Evolutionary conservation across 2,329 filamentous ascomycete species (phyloP), one percentile per base, ranked within the genome.

Genomic region (Phialemoniopsis sp.): DNA sequence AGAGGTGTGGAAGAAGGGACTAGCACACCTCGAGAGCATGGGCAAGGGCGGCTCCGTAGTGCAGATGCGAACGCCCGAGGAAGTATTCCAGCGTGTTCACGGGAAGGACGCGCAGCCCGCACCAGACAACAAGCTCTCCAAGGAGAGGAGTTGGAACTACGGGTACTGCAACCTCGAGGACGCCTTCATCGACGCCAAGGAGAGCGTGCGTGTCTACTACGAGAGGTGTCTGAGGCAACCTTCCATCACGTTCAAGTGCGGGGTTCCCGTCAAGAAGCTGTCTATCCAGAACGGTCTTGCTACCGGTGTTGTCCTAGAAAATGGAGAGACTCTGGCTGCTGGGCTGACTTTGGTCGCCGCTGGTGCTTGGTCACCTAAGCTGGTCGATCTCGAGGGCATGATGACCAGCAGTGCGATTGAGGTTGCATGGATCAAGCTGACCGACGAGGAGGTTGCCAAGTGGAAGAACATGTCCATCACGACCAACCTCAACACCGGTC

Each of bases 401-500:
- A 30, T 40, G n/a, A 28, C 40, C 10, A 39, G 49, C 2, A 45
- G 43, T 17, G 50, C 47, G 21, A 47, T 46, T 33, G 52, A 50
- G 37, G 52, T 56, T 14, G 53, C 51, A 17, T 56, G 52, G 51
- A 39, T 56, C 32, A 52, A 51, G 36, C 33, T 56, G n/a, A 52
- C 49, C 5, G 34, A 39, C 3, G 50, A 51, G 30, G 51, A 54
- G 38, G 39, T 36, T 15, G 33, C 35, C 4, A 37, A 39, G 17
- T 56, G 51, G 51, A 50, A 50, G 40, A 39, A 53, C 30, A 56
- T 56, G 50, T 51, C 53, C 7, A 55, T 54, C 34, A 54, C 51
- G 8, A 56, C 53, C 4, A 56, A 54, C 37, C 33, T 54, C 10
- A 46, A 38, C 39, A 56, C 52, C 7, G 53, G 53, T 4, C 42